phyloP scores from a whole-genome alignment of 2,329 filamentous ascomycete species.

The Fusarium secorum region DNA sequence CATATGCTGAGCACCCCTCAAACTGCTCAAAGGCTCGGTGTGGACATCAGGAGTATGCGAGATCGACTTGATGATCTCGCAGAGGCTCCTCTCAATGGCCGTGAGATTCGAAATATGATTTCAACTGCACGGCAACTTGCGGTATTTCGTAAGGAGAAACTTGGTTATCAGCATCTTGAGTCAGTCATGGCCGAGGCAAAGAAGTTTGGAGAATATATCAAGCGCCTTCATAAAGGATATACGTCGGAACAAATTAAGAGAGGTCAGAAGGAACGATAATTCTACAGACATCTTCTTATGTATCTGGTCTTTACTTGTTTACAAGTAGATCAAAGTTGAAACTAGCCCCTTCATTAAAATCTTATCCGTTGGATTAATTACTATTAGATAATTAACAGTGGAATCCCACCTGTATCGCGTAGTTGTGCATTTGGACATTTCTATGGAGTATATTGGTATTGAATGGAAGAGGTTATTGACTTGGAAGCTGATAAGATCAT shows the following conservation, averaged over 20 bases:
- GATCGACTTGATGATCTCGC: background rate
- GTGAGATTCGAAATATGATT: background rate
- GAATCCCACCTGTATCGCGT: too few species aligned
- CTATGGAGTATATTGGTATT: background rate
- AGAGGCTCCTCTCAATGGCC: background rate
- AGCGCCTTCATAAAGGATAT: background rate
- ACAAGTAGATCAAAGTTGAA: fast-evolving
- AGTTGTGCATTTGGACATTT: too few species aligned
- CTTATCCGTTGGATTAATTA: fast-evolving
- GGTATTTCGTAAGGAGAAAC: background rate
- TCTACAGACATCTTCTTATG: too few species aligned
- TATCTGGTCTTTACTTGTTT: background rate
- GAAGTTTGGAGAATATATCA: background rate
- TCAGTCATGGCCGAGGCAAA: background rate
- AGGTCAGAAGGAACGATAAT: background rate
- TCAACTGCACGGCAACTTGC: background rate
- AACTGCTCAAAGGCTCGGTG: background rate
- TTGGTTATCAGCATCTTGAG: background rate
- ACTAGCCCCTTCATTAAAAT: fast-evolving
- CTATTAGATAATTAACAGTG: background rate
- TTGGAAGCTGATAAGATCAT: too few species aligned
- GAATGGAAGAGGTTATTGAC: background rate
- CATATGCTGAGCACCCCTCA: fast-evolving
- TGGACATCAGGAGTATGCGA: background rate
- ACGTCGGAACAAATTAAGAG: background rate